phyloP scores from a whole-genome alignment of 768 basidiomycete species.

The Kwoniella mangroviensis region DNA sequence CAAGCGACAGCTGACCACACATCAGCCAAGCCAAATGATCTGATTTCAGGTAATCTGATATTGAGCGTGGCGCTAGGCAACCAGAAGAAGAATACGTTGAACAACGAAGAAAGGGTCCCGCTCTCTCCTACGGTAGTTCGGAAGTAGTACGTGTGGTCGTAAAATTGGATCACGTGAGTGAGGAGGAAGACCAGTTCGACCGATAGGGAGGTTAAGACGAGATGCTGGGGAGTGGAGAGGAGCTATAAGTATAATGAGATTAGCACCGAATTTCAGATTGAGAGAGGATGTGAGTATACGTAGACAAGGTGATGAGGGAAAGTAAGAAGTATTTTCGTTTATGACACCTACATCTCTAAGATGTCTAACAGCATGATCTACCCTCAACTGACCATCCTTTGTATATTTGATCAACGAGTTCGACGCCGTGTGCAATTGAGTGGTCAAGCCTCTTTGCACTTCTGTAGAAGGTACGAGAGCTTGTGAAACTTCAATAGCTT shows the following conservation, averaged over 20 bases:
- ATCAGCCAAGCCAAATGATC: constrained; percentile 24
- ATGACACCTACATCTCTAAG: constrained; percentile 35
- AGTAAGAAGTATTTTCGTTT: no score
- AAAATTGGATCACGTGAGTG: constrained; percentile 44
- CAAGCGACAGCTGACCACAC: constrained; percentile 41
- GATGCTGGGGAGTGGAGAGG: constrained; percentile 43
- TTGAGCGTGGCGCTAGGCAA: constrained; percentile 38
- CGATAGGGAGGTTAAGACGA: constrained; percentile 39
- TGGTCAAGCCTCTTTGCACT: constrained; percentile 16
- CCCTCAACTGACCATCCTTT: constrained; percentile 31
- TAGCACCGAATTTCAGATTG: no score
- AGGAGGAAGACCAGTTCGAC: constrained; percentile 49
- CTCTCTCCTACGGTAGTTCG: constrained; percentile 33
- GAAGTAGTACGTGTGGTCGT: constrained; percentile 51
- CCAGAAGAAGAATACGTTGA: constrained; percentile 50
- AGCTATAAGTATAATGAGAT: constrained; percentile 20
- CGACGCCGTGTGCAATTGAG: constrained; percentile 9
- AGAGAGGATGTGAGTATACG: no score
- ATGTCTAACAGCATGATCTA: constrained; percentile 35
- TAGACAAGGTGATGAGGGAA: no score
- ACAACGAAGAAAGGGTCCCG: constrained; percentile 34
- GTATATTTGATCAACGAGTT: constrained; percentile 29
- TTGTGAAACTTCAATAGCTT: constrained; percentile 24
- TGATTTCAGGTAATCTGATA: constrained; percentile 42
- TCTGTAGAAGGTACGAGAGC: constrained; percentile 26